Percentiles rank a stretch among this genome's conserved stretches.
Evolutionary conservation across 2,329 filamentous ascomycete species (phyloP).

Genomic region (Aureobasidium lini): DNA sequence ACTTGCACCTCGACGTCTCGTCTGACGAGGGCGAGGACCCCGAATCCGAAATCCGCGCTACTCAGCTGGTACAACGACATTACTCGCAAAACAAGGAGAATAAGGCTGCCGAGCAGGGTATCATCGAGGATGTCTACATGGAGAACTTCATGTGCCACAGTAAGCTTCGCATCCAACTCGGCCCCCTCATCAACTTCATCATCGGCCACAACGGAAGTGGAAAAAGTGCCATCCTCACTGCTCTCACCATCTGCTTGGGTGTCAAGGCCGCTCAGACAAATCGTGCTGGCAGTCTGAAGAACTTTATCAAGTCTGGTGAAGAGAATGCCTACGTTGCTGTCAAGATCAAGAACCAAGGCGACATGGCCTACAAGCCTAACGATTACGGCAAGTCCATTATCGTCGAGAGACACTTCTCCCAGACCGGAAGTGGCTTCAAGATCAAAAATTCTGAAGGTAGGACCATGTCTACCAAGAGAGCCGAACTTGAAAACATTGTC

Average conservation of each 20-base stretch:
- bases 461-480: constrained; percentile 72
- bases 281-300: constrained; percentile 80
- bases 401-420: constrained; percentile 84
- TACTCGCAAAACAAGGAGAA: constrained; percentile 47
- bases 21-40: constrained; percentile 23
- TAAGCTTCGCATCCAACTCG: constrained; percentile 73
- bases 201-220: constrained; percentile 96
- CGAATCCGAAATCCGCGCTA: constrained; percentile 22
- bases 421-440: constrained; percentile 72
- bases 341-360: constrained; percentile 82
- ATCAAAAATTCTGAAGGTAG: constrained; percentile 66
- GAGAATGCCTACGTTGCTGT: constrained; percentile 70
- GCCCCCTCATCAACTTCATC: constrained; percentile 94
- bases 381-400: constrained; percentile 78
- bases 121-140: constrained; percentile 80
- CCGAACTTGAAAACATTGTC: constrained; percentile 83
- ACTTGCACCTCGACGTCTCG: constrained; percentile 13
- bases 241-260: constrained; percentile 87
- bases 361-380: constrained; percentile 74
- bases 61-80: constrained; percentile 25
- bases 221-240: constrained; percentile 92
- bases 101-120: constrained; percentile 69
- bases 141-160: constrained; percentile 96
- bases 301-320: constrained; percentile 80
- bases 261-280: constrained; percentile 91